Percentiles rank a stretch among this genome's conserved stretches.
Conservation (phyloP, 1,139 yeast species). For the Protomyces inundatus region DNA sequence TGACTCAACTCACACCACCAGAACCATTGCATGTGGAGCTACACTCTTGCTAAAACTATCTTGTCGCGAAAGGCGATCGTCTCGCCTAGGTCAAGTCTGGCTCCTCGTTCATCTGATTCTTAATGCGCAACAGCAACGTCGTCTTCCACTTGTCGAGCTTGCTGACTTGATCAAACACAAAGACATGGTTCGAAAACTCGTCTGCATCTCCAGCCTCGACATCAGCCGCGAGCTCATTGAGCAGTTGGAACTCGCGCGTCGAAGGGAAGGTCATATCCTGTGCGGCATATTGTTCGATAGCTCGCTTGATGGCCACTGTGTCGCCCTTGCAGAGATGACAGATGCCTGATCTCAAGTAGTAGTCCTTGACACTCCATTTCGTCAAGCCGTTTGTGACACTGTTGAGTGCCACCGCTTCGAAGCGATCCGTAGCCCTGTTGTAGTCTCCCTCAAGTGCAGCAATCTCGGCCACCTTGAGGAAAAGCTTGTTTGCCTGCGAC, state of each 20-base stretch:
- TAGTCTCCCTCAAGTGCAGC: constrained; percentile 68
- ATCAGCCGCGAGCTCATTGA: constrained; percentile 59
- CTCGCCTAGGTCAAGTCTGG: constrained; percentile 45
- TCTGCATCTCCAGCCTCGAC: constrained; percentile 78
- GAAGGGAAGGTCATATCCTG: constrained; percentile 75
- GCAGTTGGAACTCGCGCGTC: constrained; percentile 61
- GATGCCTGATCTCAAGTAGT: constrained; percentile 74
- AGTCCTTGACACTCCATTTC: constrained; percentile 89
- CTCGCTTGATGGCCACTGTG: constrained; percentile 74
- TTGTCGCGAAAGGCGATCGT: no score
- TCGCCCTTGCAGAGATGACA: constrained; percentile 71
- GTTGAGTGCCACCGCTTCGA: constrained; percentile 27
- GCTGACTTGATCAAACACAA: constrained; percentile 79
- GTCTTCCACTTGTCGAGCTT: constrained; percentile 92
- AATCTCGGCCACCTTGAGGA: constrained; percentile 82
- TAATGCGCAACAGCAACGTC: constrained; percentile 74
- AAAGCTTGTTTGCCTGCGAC: constrained; percentile 84
- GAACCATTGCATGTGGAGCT: no score
- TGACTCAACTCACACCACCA: no score
- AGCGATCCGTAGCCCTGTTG: constrained; percentile 25
- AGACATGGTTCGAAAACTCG: constrained; percentile 65
- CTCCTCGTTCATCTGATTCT: constrained; percentile 68
- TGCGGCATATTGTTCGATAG: constrained; percentile 56
- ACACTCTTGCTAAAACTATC: no score
- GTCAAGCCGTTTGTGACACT: constrained; percentile 69